Percentiles rank a stretch among this genome's conserved stretches.
phyloP scores from a whole-genome alignment of 1,284 basidiomycete genomes.

The Fomitopsis schrenkii region DNA sequence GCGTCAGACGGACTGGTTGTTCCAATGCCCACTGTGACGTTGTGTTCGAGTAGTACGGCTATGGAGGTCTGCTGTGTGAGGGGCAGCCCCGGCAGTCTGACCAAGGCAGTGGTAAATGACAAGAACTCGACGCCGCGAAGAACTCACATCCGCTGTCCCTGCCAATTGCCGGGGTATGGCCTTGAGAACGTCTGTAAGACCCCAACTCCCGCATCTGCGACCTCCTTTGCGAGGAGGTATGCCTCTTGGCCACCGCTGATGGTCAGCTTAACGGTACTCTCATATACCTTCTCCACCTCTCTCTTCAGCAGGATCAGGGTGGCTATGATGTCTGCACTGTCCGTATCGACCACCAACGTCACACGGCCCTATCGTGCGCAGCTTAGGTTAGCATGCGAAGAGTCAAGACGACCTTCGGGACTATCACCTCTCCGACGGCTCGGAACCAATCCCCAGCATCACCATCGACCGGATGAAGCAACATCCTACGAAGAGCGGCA shows the following conservation, averaged over 20 bases:
- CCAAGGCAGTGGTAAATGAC: not conserved
- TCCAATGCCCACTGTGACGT: conserved; percentile 75
- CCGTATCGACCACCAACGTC: conserved; percentile 52
- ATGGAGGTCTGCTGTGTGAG: conserved; percentile 64
- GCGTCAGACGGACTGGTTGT: conserved; percentile 49
- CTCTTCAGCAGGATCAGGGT: conserved; percentile 72
- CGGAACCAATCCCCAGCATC: conserved; percentile 51
- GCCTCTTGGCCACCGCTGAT: conserved; percentile 73
- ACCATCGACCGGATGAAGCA: conserved; percentile 45
- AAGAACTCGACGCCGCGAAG: not conserved
- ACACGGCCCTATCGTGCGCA: conserved; percentile 35
- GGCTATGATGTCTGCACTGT: conserved; percentile 75
- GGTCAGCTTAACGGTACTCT: conserved; percentile 46
- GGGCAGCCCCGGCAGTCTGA: conserved; percentile 67
- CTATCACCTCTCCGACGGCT: conserved; percentile 42
- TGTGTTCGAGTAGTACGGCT: conserved; percentile 56
- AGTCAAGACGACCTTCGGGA: not conserved
- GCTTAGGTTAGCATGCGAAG: no score
- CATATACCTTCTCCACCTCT: conserved; percentile 53
- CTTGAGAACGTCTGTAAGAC: conserved; percentile 65
- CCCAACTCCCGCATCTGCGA: conserved; percentile 68
- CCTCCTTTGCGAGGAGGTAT: conserved; percentile 69
- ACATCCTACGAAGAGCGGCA: conserved; percentile 56
- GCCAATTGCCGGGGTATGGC: conserved; percentile 59
- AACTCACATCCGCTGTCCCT: conserved; percentile 45